Base-by-base conservation (phyloP, 371 early-diverging fungal genomes). In the Chytridium lagenaria region DNA sequence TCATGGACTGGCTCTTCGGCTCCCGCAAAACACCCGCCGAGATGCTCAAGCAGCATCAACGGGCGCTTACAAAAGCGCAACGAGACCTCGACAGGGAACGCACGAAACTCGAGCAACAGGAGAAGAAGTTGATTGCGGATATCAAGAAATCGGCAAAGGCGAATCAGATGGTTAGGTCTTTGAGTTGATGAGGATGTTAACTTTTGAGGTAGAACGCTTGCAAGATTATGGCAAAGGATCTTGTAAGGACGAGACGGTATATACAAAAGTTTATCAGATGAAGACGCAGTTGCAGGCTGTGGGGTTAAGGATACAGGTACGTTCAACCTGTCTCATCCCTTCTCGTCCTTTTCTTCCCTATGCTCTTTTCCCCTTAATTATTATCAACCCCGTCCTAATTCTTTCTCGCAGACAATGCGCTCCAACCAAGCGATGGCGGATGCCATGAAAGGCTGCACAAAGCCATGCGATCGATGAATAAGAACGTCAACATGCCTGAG, bases 381-480 rank as follows among this genome's bases (percentile, higher is more conserved):
- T 55, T 7, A 55, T 28, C 39, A 59, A 44, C 50, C 34, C 50
- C 30, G 49, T 52, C 68, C 36, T 50, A 49, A 72, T 7, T 36
- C 33, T 22, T n/a, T n/a, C n/a, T n/a, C n/a, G n/a, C 79, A 95
- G 91, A 93, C 96, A 3, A 83, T 98, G 71, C 87, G 92, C 28
- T 95, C 96, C 0, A 97, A 92, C 78, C 96, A 96, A 77, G 92
- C 94, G 77, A 98, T 98, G 98, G 91, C 96, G 28, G 93, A 93
- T 34, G 97, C 97, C 22, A 95, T 98, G 94, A 90, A 89, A 67
- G 97, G 97, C 16, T 98, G 96, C 0, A 95, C 97, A 23, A 93
- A 83, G 96, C 98, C 23, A 96, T 98, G 97, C 87, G 90, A 33
- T 86, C 92, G n/a, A 98, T 98, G 98, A 98, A 98, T 81, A 86